A percentile compares a stretch with the other conserved stretches of the same genome.
These are phyloP conservation scores for Torulaspora franciscae DNA, from an alignment of 805 yeast species.

Conservation along the genomic window DNA sequence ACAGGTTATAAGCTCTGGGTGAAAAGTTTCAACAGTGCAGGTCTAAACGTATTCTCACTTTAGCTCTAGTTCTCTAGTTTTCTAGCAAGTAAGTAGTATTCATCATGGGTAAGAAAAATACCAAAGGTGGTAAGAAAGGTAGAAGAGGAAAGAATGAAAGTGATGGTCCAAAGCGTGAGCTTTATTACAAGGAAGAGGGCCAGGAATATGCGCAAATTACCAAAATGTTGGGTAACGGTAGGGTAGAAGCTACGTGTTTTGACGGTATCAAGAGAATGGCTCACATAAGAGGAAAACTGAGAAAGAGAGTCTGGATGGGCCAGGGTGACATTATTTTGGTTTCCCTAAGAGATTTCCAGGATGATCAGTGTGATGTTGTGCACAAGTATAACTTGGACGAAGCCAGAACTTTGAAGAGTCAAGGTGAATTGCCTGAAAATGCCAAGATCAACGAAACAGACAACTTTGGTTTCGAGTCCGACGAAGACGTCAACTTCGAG, in stretches of 20 bases:
- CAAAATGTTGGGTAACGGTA: slow-evolving; percentile 97
- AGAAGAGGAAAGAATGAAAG: slow-evolving; percentile 97
- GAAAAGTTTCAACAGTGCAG: not conserved
- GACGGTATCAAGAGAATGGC: slow-evolving; percentile 94
- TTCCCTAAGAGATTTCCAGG: slow-evolving; percentile 97
- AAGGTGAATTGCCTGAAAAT: slow-evolving; percentile 95
- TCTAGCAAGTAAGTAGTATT: not conserved
- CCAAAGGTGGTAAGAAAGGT: slow-evolving; percentile 80
- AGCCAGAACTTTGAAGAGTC: slow-evolving; percentile 91
- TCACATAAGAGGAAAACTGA: slow-evolving; percentile 96
- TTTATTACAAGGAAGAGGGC: slow-evolving; percentile 86
- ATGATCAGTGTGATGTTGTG: slow-evolving; percentile 95
- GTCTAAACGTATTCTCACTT: not conserved
- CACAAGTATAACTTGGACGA: slow-evolving; percentile 96
- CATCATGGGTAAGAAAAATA: slow-evolving; percentile 37
- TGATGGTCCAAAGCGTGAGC: slow-evolving; percentile 89
- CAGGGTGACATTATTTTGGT: slow-evolving; percentile 97
- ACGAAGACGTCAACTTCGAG: slow-evolving; percentile 96
- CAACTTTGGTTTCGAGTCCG: slow-evolving; percentile 93
- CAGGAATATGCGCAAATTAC: slow-evolving; percentile 98
- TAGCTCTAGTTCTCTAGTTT: not conserved
- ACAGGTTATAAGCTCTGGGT: not conserved
- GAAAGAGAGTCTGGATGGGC: slow-evolving; percentile 99
- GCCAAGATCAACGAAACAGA: slow-evolving; percentile 98
- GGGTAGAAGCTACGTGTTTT: slow-evolving; percentile 92